Evolutionary conservation across 2,329 filamentous ascomycete species (phyloP).

Genomic region (Penicillium corylophilum): DNA sequence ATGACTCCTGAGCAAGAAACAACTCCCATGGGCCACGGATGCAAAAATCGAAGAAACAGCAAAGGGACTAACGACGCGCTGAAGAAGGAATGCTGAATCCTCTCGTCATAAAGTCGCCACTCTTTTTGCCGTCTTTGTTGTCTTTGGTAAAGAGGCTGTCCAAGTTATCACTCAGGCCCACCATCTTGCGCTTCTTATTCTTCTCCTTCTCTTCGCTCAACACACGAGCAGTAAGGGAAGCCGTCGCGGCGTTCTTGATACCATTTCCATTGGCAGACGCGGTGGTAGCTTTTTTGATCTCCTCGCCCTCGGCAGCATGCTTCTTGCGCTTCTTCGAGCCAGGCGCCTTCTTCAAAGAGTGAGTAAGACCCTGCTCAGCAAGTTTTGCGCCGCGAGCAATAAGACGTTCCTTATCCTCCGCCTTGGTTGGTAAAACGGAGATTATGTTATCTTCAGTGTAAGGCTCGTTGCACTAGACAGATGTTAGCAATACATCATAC

Average conservation of each 20-base stretch:
- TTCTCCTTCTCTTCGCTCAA: constrained; percentile 80
- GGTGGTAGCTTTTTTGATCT: constrained; percentile 33
- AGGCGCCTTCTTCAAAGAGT: constrained; percentile 79
- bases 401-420: constrained; percentile 69
- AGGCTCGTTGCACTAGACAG: constrained; percentile 66
- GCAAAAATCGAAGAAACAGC: background rate
- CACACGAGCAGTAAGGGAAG: constrained; percentile 80
- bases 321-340: constrained; percentile 74
- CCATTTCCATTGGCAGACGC: constrained; percentile 47
- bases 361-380: constrained; percentile 69
- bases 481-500: background rate
- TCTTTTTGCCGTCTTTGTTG: constrained; percentile 43
- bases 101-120: constrained; percentile 59
- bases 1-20: constrained; percentile 2
- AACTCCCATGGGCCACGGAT: constrained; percentile 5
- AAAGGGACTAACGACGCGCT: constrained; percentile 36
- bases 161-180: constrained; percentile 59
- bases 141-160: constrained; percentile 55
- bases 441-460: constrained; percentile 77
- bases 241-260: constrained; percentile 87
- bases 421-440: constrained; percentile 71
- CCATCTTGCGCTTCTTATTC: constrained; percentile 73
- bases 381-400: constrained; percentile 67
- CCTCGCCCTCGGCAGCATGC: constrained; percentile 48
- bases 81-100: constrained; percentile 54